These are phyloP conservation scores for Botryosphaeria agaves DNA, from an alignment of 2,329 filamentous ascomycete genomes.

Conservation along the genomic window DNA sequence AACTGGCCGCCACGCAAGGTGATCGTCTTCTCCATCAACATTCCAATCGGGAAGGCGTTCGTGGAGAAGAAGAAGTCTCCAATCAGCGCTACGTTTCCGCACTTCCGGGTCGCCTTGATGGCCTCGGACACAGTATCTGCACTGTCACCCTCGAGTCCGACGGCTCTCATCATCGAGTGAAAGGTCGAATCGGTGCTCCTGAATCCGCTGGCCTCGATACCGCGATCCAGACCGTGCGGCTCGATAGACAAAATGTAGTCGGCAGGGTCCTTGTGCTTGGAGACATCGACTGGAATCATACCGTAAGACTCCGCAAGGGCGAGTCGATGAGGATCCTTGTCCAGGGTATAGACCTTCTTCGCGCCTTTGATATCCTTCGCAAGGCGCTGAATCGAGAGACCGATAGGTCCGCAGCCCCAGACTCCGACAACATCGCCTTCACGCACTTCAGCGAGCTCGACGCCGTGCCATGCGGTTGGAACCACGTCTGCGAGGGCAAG, in stretches of 20 bases:
- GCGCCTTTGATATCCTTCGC: slow-evolving; percentile 14
- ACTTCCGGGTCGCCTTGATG: slow-evolving; percentile 5
- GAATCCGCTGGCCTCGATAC: slow-evolving; percentile 4
- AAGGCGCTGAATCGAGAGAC: slow-evolving; percentile 13
- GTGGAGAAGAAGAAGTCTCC: slow-evolving; percentile 6
- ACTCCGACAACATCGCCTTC: slow-evolving; percentile 14
- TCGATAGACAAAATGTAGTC: slow-evolving; percentile 2
- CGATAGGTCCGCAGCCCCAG: slow-evolving; percentile 16
- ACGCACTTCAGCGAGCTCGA: slow-evolving; percentile 14
- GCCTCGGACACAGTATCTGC: slow-evolving; percentile 1
- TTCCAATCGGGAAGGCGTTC: slow-evolving; percentile 4
- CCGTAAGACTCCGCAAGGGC: slow-evolving; percentile 12
- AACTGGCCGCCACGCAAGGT: slow-evolving; percentile 3
- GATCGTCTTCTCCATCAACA: slow-evolving; percentile 5
- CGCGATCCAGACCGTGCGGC: slow-evolving; percentile 3
- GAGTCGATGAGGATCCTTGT: slow-evolving; percentile 14
- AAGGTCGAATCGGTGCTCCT: slow-evolving; percentile 1
- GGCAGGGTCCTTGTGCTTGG: slow-evolving; percentile 9
- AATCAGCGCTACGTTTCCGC: slow-evolving; percentile 5
- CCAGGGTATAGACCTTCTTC: slow-evolving; percentile 15
- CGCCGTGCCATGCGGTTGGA: slow-evolving; percentile 16
- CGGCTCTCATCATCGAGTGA: slow-evolving; percentile 2
- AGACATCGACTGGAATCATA: slow-evolving; percentile 12
- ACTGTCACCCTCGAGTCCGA: slow-evolving; percentile 3
- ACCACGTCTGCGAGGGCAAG: slow-evolving; percentile 15